Percentiles rank a stretch among this genome's conserved stretches.
These are phyloP conservation scores for Cenchrus purpureus DNA, from an alignment of 176 grass and related monocot genomes.

Conservation along the genomic window DNA sequence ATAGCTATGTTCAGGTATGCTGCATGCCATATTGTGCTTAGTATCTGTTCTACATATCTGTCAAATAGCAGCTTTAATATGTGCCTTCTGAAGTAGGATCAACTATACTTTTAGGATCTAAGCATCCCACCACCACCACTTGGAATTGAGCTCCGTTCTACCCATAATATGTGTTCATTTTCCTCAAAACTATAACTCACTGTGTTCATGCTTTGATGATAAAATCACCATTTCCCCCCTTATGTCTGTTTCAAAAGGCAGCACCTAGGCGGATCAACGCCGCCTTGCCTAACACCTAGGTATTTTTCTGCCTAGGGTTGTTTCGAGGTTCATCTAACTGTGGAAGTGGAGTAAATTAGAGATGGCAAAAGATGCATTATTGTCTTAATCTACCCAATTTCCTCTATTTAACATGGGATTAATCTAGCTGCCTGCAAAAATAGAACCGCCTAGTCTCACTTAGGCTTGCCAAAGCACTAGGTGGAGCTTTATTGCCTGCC, in stretches of 20 bases:
- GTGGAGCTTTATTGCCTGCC: neutral
- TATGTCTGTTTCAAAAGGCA: neutral
- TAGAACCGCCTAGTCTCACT: neutral
- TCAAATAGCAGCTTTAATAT: neutral
- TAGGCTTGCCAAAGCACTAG: no score
- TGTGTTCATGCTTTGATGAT: neutral
- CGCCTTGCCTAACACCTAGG: neutral
- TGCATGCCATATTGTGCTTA: neutral
- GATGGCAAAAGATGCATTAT: neutral
- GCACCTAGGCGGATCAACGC: neutral
- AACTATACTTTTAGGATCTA: neutral
- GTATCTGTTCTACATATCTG: slow-evolving; percentile 1
- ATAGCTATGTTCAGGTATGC: slow-evolving; percentile 82
- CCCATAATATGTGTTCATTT: slow-evolving; percentile 1
- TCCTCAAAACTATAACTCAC: neutral
- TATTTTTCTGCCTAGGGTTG: neutral
- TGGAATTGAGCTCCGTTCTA: neutral
- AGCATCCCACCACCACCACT: neutral
- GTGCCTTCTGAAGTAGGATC: neutral
- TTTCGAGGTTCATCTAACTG: neutral
- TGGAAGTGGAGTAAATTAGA: neutral
- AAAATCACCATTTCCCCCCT: no score
- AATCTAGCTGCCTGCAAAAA: neutral
- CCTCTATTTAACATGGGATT: neutral
- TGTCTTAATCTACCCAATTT: neutral